Conservation (phyloP, 164 flowering plant species). For the Protea cynaroides region DNA sequence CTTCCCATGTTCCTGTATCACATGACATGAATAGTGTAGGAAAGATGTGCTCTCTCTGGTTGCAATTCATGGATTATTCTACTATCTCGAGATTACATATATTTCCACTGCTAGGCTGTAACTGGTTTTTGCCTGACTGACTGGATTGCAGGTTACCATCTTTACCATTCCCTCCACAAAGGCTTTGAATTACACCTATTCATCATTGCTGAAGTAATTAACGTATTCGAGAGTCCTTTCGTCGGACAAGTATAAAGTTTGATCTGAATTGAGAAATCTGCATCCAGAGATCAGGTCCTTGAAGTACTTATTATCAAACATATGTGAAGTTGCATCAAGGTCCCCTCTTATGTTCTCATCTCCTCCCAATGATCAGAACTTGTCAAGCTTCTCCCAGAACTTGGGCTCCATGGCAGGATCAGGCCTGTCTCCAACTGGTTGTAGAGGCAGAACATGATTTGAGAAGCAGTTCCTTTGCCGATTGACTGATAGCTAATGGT, state of each 20-base stretch:
- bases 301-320: constrained; percentile 81
- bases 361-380: constrained; percentile 61
- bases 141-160: constrained; percentile 69
- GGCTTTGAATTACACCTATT: constrained; percentile 49
- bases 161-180: constrained; percentile 82
- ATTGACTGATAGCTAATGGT: constrained; percentile 82
- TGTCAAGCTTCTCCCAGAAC: constrained; percentile 41
- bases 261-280: constrained; percentile 86
- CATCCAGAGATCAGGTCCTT: constrained; percentile 68
- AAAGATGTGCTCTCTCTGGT: no score
- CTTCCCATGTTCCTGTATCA: no score
- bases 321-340: constrained; percentile 64
- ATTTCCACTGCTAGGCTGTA: no score
- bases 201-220: constrained; percentile 35
- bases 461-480: constrained; percentile 86
- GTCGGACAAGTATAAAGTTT: constrained; percentile 44
- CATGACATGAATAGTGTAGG: no score
- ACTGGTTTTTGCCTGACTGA: no score
- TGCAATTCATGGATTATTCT: no score
- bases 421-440: constrained; percentile 80
- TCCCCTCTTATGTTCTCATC: constrained; percentile 65
- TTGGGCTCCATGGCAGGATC: constrained; percentile 71
- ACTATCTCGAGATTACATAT: no score
- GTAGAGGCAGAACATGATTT: constrained; percentile 71
- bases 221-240: constrained; percentile 45